A percentile compares a stretch with the other conserved stretches of the same genome.
These are phyloP conservation scores for Beverwykella pulmonaria DNA, from an alignment of 495 filamentous ascomycete genomes.

Conservation along the genomic window DNA sequence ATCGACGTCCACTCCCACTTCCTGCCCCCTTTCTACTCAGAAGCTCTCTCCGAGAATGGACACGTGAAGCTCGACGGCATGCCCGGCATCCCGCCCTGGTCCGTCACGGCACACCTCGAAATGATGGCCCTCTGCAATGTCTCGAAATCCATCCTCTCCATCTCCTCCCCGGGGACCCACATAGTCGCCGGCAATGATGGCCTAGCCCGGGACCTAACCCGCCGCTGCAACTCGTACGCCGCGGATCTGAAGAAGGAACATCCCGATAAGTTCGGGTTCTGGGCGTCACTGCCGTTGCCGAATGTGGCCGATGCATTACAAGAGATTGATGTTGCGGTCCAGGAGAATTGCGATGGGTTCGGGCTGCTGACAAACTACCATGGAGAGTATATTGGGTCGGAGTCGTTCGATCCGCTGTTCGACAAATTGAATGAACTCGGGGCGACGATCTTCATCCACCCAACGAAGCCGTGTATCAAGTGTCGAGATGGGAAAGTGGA, in stretches of 20 bases:
- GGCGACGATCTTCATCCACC: constrained; percentile 57
- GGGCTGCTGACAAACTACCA: constrained; percentile 53
- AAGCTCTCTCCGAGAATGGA: constrained; percentile 45
- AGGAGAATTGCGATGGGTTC: constrained; percentile 53
- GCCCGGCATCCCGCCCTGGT: constrained; percentile 55
- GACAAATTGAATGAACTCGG: constrained; percentile 40
- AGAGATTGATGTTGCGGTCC: constrained; percentile 51
- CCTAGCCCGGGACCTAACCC: constrained; percentile 42
- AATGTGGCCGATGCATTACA: constrained; percentile 48
- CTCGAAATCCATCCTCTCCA: constrained; percentile 55
- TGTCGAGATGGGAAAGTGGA: constrained; percentile 7
- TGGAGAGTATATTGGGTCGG: constrained; percentile 57
- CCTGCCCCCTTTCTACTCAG: constrained; percentile 44
- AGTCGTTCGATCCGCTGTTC: constrained; percentile 49
- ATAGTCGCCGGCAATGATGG: constrained; percentile 47
- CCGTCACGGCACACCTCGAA: constrained; percentile 48
- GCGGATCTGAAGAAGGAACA: constrained; percentile 45
- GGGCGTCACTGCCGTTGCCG: constrained; percentile 56
- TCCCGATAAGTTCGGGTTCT: constrained; percentile 53
- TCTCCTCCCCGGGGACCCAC: constrained; percentile 55
- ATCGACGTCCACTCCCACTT: constrained; percentile 50
- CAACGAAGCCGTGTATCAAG: constrained; percentile 48
- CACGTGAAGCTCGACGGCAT: constrained; percentile 52
- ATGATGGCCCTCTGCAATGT: constrained; percentile 54
- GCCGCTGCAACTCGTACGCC: constrained; percentile 48